Base-by-base conservation (phyloP, 495 filamentous ascomycete species). In the Achaetomiella virescens region DNA sequence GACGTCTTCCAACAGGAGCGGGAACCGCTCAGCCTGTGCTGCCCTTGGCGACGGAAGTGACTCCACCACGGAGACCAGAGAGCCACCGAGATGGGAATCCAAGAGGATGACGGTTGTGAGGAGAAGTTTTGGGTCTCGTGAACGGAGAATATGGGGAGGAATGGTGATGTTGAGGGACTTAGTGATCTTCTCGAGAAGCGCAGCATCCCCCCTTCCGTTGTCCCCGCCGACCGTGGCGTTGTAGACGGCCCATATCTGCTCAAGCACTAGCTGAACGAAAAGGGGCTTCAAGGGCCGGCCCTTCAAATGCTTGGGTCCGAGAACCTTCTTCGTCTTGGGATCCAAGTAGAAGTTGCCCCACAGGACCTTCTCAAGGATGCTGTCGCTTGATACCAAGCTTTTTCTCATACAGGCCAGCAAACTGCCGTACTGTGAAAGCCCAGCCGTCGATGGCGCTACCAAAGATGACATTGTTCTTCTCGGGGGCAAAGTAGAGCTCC, bases 401-500 rank as follows among this genome's bases (percentile, higher is more conserved):
- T 75, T 89, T 96, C 70, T 99, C 93, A 66, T 96, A 97, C 42
- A 97, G 75, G 4, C 80, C 81, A 8, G 93, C 93, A 68, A 99
- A 99, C 66, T 99, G 93, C 33, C 89, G 82, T 18, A 96, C 81
- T 0, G 93, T 99, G 60, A 97, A 99, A 2, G 93, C 93, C 93
- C 93, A 99, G 35, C 95, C 93, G 65, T 99, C 93, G 47, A 96
- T 86, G 25, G 93, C 93, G 65, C 91, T 96, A 74, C 90, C 89
- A 62, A 99, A 99, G 55, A 99, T 97, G 67, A 99, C 93, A 65
- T 99, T 99, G 61, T 96, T 93, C 64, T 92, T 96, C 67, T 97
- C 95, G 0, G 93, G 93, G 9, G 91, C 89, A 73, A 99, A 99
- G 68, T 99, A 99, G 33, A 99, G 81, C 66, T 96, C 91, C 63